Percentiles rank a stretch among this genome's conserved stretches.
Conservation (phyloP, 805 yeast species). For the Metschnikowia sp. region DNA sequence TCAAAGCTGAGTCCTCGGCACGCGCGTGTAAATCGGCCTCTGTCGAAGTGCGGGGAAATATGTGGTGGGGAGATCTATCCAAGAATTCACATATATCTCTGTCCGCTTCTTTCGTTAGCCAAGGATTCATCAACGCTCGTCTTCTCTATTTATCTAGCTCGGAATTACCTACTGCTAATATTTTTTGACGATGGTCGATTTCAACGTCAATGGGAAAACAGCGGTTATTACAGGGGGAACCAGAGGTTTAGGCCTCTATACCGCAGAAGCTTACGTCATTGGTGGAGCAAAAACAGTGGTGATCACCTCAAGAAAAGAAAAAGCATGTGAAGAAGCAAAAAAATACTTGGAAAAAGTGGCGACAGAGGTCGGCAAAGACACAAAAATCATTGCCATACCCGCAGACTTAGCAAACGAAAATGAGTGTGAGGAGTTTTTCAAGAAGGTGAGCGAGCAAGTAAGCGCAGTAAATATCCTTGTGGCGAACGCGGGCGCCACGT, state of each 20-base stretch:
- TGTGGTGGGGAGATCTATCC: no score
- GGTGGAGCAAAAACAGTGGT: conserved; percentile 63
- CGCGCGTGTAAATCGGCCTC: background rate
- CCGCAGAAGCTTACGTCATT: conserved; percentile 60
- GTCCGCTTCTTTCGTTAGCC: no score
- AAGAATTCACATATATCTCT: no score
- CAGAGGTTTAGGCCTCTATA: conserved; percentile 67
- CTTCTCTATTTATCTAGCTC: background rate
- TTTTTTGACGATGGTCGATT: conserved; percentile 36
- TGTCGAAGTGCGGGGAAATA: conserved; percentile 5
- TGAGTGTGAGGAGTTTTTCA: conserved; percentile 45
- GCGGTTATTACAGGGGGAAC: conserved; percentile 75
- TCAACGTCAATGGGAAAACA: conserved; percentile 54
- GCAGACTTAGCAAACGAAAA: conserved; percentile 52
- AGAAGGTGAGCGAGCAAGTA: conserved; percentile 38
- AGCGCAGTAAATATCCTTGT: conserved; percentile 56
- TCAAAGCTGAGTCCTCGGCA: background rate
- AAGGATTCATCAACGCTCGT: no score
- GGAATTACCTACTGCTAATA: background rate
- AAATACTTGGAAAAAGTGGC: conserved; percentile 34
- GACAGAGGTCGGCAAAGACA: conserved; percentile 29
- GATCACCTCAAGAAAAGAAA: conserved; percentile 60
- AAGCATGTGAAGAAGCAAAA: conserved; percentile 61
- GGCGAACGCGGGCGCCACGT: conserved; percentile 78
- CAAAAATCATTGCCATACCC: conserved; percentile 43